Evolutionary conservation across 2,329 filamentous ascomycete genomes (phyloP), one percentile per base, ranked within the genome.

Genomic region (Colletotrichum acutatum): DNA sequence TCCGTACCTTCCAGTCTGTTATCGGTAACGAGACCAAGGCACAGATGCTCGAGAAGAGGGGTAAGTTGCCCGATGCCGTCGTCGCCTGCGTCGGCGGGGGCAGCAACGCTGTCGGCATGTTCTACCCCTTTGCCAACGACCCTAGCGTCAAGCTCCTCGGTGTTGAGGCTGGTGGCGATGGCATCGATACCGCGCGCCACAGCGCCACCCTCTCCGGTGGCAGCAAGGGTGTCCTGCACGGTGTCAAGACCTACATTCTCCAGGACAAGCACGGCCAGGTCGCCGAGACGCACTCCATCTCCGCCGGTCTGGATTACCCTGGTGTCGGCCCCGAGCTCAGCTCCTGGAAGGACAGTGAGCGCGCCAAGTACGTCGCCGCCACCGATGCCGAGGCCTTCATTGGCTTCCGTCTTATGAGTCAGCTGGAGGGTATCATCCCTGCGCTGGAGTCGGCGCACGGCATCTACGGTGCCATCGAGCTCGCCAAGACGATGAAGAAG

Each of bases 1-100:
- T 98, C 65, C 92, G 97, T 74, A 98, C 96, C 0, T 98, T 99
- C 91, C 97, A 98, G 85, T 97, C 93, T 5, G 93, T 99, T 75
- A 99, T 99, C 77, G 97, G 97, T 68, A 90, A 93, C 77, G 97
- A 99, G 87, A 98, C 97, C 57, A 98, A 97, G 87, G 85, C 92
- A 78, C 96, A 98, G 85, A 95, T 99, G 93, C 86, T 91, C 74
- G 91, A 93, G 80, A 91, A 94, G 82, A 91, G 92, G 60, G 94
- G 95, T 76, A 96, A 97, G 84, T 91, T 99, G 2, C 97, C 97
- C 4, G 97, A 99, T 78, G 97, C 95, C 0, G 95, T 99, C 26
- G 95, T 99, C 19, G 97, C 97, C 11, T 99, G 97, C 79, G 97
- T 99, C 14, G 97, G 97, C 68, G 97, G 97, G 77, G 97, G 97